These are phyloP conservation scores for Knoxdaviesia proteae DNA, from an alignment of 2,329 filamentous ascomycete species.

Conservation along the genomic window DNA sequence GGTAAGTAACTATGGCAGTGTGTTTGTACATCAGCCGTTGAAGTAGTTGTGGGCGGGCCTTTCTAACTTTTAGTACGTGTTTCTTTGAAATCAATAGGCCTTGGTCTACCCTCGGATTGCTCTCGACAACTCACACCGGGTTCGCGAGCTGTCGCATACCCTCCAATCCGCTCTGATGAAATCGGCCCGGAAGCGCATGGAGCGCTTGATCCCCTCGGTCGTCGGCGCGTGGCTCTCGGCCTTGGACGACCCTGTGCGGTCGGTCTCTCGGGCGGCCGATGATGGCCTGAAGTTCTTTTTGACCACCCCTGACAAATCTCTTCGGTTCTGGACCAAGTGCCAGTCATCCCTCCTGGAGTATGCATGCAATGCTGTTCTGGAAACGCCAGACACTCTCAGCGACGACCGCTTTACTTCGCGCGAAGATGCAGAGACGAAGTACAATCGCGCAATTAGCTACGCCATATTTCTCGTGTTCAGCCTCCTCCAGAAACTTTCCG, in stretches of 20 bases:
- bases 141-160: constrained; percentile 67
- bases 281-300: constrained; percentile 62
- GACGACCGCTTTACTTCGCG: constrained; percentile 68
- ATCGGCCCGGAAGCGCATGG: constrained; percentile 61
- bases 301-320: constrained; percentile 56
- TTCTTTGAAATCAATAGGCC: constrained; percentile 26
- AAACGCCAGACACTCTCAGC: constrained; percentile 65
- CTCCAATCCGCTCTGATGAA: constrained; percentile 44
- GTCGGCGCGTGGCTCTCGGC: constrained; percentile 85
- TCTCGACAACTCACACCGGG: constrained; percentile 72
- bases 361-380: constrained; percentile 57
- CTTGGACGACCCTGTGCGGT: constrained; percentile 65
- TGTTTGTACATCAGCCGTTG: background rate
- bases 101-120: constrained; percentile 74
- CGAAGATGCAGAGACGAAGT: constrained; percentile 75
- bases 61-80: background rate
- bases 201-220: constrained; percentile 53
- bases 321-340: constrained; percentile 60
- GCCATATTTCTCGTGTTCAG: constrained; percentile 33
- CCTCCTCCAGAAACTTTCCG: constrained; percentile 26
- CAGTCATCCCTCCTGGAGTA: constrained; percentile 66
- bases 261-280: constrained; percentile 53
- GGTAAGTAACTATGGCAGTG: constrained; percentile 27
- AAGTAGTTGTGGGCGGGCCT: background rate
- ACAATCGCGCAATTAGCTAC: constrained; percentile 47